Evolutionary conservation across 495 filamentous ascomycete species (phyloP).

Genomic region (Daldinia grandis): DNA sequence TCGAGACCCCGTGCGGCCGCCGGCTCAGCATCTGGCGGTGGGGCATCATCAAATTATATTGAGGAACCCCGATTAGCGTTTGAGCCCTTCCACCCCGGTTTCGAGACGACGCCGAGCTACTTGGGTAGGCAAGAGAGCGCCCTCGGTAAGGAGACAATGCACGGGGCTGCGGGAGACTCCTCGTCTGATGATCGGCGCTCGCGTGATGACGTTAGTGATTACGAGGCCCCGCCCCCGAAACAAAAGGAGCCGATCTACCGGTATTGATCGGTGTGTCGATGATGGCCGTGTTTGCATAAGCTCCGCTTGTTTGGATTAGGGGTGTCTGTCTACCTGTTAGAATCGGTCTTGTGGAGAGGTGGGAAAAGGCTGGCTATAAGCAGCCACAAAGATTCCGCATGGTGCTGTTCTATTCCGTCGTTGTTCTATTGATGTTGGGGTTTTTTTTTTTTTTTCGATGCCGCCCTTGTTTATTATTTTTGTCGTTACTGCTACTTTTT

Average conservation of each 20-base stretch:
- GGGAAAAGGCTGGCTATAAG: conserved; percentile 11
- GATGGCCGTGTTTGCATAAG: background rate
- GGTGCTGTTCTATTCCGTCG: background rate
- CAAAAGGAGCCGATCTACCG: conserved; percentile 49
- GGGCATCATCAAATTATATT: conserved; percentile 28
- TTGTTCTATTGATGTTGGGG: conserved; percentile 18
- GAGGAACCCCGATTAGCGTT: conserved; percentile 48
- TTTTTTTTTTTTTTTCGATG: background rate
- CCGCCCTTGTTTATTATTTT: conserved; percentile 12
- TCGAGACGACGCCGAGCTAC: conserved; percentile 50
- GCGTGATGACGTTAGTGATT: conserved; percentile 25
- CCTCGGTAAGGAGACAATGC: conserved; percentile 48
- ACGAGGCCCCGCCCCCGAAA: conserved; percentile 38
- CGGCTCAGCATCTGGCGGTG: conserved; percentile 28
- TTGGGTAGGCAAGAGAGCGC: conserved; percentile 48
- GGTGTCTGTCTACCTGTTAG: background rate
- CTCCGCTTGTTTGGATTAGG: background rate
- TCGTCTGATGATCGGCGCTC: conserved; percentile 15
- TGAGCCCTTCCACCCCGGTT: conserved; percentile 64
- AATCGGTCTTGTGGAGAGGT: conserved; percentile 7
- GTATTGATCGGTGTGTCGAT: conserved; percentile 39
- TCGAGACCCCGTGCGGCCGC: conserved; percentile 32
- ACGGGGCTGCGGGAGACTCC: conserved; percentile 35
- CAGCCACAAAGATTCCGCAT: conserved; percentile 1
- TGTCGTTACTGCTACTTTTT: background rate